A percentile compares a stretch with the other conserved stretches of the same genome.
These are phyloP conservation scores for Coniochaeta sp. DNA, from an alignment of 2,329 filamentous ascomycete genomes.

Conservation along the genomic window DNA sequence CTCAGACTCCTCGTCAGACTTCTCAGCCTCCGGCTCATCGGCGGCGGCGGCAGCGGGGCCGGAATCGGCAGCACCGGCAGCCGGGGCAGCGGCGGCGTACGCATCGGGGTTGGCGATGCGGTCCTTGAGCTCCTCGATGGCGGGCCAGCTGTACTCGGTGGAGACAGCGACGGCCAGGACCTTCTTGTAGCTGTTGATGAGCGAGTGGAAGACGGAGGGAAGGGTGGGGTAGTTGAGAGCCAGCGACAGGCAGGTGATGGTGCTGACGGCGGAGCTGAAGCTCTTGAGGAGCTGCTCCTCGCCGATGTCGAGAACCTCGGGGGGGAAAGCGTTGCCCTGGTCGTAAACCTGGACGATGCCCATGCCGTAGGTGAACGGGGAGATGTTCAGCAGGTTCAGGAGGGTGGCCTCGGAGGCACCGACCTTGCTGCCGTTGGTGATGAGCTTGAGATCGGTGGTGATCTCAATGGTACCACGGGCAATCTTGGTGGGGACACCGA, in stretches of 20 bases:
- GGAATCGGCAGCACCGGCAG: slow-evolving; percentile 48
- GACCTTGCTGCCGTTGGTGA: slow-evolving; percentile 89
- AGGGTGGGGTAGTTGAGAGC: slow-evolving; percentile 93
- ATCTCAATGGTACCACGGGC: slow-evolving; percentile 99
- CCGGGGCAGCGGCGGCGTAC: slow-evolving; percentile 79
- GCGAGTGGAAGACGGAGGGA: slow-evolving; percentile 90
- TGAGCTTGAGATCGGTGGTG: slow-evolving; percentile 93
- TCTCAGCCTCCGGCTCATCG: slow-evolving; percentile 52
- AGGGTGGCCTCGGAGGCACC: slow-evolving; percentile 97
- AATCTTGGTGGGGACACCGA: slow-evolving; percentile 99
- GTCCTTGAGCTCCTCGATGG: slow-evolving; percentile 98
- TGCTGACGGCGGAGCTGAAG: slow-evolving; percentile 73
- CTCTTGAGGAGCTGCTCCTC: slow-evolving; percentile 88
- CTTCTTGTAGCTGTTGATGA: slow-evolving; percentile 99
- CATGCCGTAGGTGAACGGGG: slow-evolving; percentile 99
- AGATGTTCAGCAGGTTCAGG: slow-evolving; percentile 99
- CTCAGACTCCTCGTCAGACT: slow-evolving; percentile 62
- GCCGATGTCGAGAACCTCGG: slow-evolving; percentile 83
- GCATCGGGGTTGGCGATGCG: slow-evolving; percentile 98
- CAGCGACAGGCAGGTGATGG: slow-evolving; percentile 86
- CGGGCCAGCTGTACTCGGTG: slow-evolving; percentile 90
- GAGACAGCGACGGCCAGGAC: slow-evolving; percentile 79
- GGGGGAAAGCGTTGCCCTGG: slow-evolving; percentile 84
- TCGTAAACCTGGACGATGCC: slow-evolving; percentile 95
- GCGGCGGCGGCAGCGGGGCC: slow-evolving; percentile 48